Base-by-base conservation (phyloP, 257 asterid species). In the Gardenia jasminoides region DNA sequence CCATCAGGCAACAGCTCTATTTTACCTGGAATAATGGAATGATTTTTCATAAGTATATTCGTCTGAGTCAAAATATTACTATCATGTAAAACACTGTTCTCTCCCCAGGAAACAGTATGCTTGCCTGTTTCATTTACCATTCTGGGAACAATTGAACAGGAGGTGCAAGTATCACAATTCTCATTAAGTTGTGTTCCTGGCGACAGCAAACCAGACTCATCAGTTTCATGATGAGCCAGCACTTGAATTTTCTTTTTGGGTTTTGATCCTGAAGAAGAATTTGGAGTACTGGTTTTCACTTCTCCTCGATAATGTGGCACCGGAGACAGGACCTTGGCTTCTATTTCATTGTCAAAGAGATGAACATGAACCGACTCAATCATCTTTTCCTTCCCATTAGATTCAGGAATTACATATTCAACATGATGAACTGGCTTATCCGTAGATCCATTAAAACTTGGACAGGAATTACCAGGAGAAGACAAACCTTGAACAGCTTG, bases 241-340 rank as follows among this genome's bases (percentile, higher is more conserved):
- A 73, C 22, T 26, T 52, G 36, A 68, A 31, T 66, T 52, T 64
- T 71, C 50, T 81, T 62, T 56, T 31, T 64, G 70, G 48, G 82
- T 72, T 75, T 74, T 26, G 52, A 61, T 58, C 39, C 75, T 75
- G 36, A 15, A 77, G 46, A 78, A 75, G 80, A 69, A 67, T 78
- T 20, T 15, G 81, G 73, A 61, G 81, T 79, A 78, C 82, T 76
- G 62, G 36, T 68, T 47, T 67, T 82, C 80, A 80, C 70, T 75
- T 74, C 71, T 79, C 47, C 62, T 26, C 47, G 80, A 84, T 44
- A 68, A 59, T 28, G 41, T 54, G 68, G 80, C 52, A 75, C 19
- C 54, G 71, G 73, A 70, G 61, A 15, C 24, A 16, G 39, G 47
- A 30, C 24, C 76, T n/a, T 39, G 76, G 41, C 20, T 80, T 77